These are phyloP conservation scores for Cucumis cinereus DNA, from an alignment of 306 rosid species.

Conservation along the genomic window DNA sequence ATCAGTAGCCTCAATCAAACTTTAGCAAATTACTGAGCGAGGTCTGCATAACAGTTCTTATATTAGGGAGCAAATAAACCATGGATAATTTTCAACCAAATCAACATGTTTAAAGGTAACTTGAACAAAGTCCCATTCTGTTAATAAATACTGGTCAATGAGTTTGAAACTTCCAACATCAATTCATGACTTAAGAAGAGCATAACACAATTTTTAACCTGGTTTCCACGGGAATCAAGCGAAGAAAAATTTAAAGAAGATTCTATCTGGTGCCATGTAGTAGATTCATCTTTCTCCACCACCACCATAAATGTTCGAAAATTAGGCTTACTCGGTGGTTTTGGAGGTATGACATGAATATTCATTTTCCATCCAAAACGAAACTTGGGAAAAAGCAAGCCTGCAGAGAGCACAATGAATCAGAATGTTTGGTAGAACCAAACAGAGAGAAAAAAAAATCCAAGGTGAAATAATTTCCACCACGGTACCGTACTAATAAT, in stretches of 20 bases:
- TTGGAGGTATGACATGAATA: constrained; percentile 58
- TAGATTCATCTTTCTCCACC: constrained; percentile 59
- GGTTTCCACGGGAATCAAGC: constrained; percentile 41
- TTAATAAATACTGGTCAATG: neutral
- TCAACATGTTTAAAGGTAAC: neutral
- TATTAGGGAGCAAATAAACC: neutral
- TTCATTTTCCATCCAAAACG: constrained; percentile 89
- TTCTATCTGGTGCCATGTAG: constrained; percentile 41
- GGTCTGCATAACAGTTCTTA: neutral
- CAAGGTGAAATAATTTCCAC: neutral
- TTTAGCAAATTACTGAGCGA: constrained; percentile 7
- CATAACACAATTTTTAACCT: constrained; percentile 30
- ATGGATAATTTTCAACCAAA: neutral
- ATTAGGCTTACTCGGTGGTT: constrained; percentile 43
- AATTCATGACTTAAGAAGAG: neutral
- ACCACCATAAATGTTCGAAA: constrained; percentile 80
- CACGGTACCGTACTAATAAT: neutral
- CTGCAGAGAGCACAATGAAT: constrained; percentile 27
- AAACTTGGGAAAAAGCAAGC: constrained; percentile 58
- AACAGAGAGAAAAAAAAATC: neutral
- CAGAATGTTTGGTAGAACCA: neutral
- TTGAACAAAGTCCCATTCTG: neutral
- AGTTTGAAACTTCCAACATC: neutral
- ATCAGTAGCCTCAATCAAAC: constrained; percentile 15
- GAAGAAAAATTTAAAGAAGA: constrained; percentile 34